Evolutionary conservation across 2,329 filamentous ascomycete genomes (phyloP), one percentile per base, ranked within the genome.

Genomic region (Fusarium sp.): DNA sequence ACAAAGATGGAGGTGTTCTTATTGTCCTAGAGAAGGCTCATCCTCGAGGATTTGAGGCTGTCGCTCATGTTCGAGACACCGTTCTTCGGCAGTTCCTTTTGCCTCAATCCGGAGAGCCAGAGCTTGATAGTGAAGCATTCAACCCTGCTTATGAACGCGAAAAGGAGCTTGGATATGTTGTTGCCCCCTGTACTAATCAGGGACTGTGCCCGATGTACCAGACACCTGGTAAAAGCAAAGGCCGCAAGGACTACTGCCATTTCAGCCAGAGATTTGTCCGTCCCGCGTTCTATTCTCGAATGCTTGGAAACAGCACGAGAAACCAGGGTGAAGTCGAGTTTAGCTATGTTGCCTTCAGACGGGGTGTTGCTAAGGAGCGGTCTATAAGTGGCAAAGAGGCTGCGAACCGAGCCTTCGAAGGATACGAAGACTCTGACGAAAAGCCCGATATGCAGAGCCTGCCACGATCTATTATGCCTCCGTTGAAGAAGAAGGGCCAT

Each of bases 301-400:
- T 98, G 52, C 85, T 97, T 26, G 89, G 90, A 24, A 90, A 89
- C 30, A 85, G 85, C 12, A 89, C 91, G 76, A 89, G 89, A 72
- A 98, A 97, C 80, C 93, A 97, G 79, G 96, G 98, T 80, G 95
- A 98, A 78, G 89, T 98, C 20, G 89, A 94, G 77, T 99, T 95
- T 83, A 97, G 94, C 80, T 99, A 98, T 81, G 80, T 99, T 20
- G 93, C 93, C 8, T 89, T 98, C 24, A 93, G 94, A 79, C 91
- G 95, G 26, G 96, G 96, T 12, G 86, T 90, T 7, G 47, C 77
- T 22, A 79, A 80, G 52, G 73, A 76, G 5, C 77, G 75, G 14
- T 69, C 78, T 8, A 61, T 82, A 47, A 80, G 93, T 70, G 89
- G 89, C 47, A 82, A 86, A 34, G 82, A 85, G 48, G 89, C 91